Evolutionary conservation across 2,329 filamentous ascomycete species (phyloP).

Genomic region (Fusarium tanahbumbuense): DNA sequence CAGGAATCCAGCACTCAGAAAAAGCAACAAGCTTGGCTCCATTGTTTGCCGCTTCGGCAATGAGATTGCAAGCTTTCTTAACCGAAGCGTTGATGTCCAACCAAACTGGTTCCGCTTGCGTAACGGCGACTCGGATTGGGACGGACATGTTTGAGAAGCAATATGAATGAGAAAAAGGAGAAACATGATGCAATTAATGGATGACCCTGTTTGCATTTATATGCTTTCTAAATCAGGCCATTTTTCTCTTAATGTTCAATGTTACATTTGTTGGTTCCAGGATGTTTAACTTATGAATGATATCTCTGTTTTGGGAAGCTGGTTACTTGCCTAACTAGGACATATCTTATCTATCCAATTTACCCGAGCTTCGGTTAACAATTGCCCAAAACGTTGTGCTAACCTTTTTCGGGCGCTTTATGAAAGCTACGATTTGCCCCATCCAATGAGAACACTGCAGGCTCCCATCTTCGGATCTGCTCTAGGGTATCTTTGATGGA

Average conservation of each 20-base stretch:
- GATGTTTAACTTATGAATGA: too few species aligned
- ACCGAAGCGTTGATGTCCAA: constrained; percentile 40
- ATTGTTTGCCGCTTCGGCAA: constrained; percentile 49
- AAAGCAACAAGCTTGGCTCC: constrained; percentile 67
- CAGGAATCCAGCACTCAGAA: constrained; percentile 65
- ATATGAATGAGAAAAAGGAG: background rate
- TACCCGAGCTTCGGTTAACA: too few species aligned
- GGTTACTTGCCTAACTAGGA: too few species aligned
- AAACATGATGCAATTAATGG: background rate
- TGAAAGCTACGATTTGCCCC: too few species aligned
- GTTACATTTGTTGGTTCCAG: too few species aligned
- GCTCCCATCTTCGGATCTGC: too few species aligned
- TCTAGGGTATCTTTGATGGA: too few species aligned
- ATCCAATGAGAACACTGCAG: too few species aligned
- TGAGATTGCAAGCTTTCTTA: constrained; percentile 42
- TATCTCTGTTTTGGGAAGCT: too few species aligned
- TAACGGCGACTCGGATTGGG: constrained; percentile 41
- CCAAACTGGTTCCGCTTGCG: constrained; percentile 45
- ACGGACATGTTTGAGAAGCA: constrained; percentile 18
- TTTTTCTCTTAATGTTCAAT: background rate
- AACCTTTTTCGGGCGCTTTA: too few species aligned
- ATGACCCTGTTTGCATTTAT: background rate
- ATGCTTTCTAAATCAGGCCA: background rate
- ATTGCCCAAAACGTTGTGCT: too few species aligned
- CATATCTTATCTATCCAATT: too few species aligned